Evolutionary conservation across 306 rosid genomes (phyloP).

Genomic region (Malus orientalis): DNA sequence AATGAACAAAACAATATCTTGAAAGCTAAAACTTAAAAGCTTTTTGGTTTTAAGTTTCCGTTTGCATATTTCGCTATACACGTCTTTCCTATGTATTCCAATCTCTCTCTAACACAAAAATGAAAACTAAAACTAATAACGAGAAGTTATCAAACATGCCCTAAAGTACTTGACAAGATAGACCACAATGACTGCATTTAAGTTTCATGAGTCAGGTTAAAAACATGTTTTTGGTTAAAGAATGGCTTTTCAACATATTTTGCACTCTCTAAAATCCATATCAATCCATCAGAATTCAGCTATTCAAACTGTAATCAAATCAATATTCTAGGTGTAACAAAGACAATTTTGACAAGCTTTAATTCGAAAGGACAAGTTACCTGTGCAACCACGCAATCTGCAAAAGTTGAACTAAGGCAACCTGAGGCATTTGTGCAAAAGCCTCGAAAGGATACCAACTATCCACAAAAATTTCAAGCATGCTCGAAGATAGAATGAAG

Average conservation of each 20-base stretch:
- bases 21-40: too few species aligned
- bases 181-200: not conserved
- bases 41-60: too few species aligned
- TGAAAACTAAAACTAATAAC: not conserved
- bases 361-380: constrained; percentile 13
- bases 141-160: not conserved
- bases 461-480: constrained; percentile 29
- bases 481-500: constrained; percentile 76
- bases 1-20: too few species aligned
- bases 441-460: constrained; percentile 36
- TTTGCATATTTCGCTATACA: not conserved
- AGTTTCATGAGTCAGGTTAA: not conserved
- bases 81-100: too few species aligned
- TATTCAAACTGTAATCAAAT: not conserved
- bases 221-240: not conserved
- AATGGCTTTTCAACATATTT: not conserved
- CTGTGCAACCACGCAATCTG: constrained; percentile 33
- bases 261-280: not conserved
- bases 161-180: not conserved
- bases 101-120: not conserved
- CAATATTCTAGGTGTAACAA: not conserved
- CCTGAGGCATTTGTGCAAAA: constrained; percentile 32
- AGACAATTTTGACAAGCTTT: not conserved
- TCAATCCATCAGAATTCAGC: not conserved
- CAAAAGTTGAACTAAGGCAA: constrained; percentile 29